phyloP scores from a whole-genome alignment of 2,329 filamentous ascomycete genomes.

The Aureobasidium sp. region DNA sequence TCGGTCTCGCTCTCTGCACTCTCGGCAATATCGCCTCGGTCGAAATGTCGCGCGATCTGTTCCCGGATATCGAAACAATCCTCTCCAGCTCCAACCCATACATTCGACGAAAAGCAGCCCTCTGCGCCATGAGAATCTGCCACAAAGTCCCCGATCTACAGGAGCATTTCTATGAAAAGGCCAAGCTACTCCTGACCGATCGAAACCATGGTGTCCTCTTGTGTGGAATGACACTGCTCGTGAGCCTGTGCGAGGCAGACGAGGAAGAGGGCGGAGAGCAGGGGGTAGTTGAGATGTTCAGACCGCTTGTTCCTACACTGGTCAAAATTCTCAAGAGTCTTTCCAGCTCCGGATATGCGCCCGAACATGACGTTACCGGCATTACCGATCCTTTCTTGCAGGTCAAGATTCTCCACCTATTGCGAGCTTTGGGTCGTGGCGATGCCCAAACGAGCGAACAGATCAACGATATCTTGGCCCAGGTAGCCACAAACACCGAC shows the following conservation, averaged over 20 bases:
- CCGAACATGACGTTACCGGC: slow-evolving; percentile 95
- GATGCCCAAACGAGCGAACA: slow-evolving; percentile 85
- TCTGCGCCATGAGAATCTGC: slow-evolving; percentile 99
- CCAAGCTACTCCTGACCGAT: slow-evolving; percentile 77
- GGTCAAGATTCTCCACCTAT: slow-evolving; percentile 83
- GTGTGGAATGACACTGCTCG: slow-evolving; percentile 84
- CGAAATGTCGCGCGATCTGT: slow-evolving; percentile 96
- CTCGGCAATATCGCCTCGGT: slow-evolving; percentile 95
- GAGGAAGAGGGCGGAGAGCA: slow-evolving; percentile 87
- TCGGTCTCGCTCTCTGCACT: slow-evolving; percentile 90
- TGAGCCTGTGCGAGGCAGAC: slow-evolving; percentile 88
- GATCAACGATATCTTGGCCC: slow-evolving; percentile 93
- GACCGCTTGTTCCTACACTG: slow-evolving; percentile 71
- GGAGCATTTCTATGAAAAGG: slow-evolving; percentile 95
- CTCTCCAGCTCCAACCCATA: slow-evolving; percentile 95
- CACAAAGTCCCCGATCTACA: slow-evolving; percentile 94
- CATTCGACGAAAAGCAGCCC: slow-evolving; percentile 88
- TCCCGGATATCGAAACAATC: slow-evolving; percentile 88
- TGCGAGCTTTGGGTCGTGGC: slow-evolving; percentile 78
- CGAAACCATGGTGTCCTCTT: slow-evolving; percentile 92
- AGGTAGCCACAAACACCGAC: slow-evolving; percentile 93
- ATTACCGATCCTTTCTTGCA: slow-evolving; percentile 97
- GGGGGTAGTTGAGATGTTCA: slow-evolving; percentile 83
- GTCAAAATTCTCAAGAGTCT: slow-evolving; percentile 88
- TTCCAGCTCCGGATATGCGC: slow-evolving; percentile 90